phyloP scores from a whole-genome alignment of 2,329 filamentous ascomycete genomes.

The Trichoderma arundinaceum region DNA sequence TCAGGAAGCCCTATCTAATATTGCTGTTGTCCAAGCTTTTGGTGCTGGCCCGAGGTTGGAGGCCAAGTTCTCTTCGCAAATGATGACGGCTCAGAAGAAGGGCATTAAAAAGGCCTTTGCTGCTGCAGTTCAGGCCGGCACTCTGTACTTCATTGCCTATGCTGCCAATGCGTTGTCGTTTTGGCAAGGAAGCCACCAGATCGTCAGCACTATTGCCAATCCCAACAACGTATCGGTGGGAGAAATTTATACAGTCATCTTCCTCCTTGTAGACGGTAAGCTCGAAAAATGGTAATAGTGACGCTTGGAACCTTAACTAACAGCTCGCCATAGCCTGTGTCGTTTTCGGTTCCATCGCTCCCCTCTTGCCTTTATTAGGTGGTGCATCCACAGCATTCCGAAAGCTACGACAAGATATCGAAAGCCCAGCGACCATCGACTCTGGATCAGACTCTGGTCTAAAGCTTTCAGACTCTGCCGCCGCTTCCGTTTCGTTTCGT shows the following conservation, averaged over 20 bases:
- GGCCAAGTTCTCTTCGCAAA: constrained; percentile 60
- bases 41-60: constrained; percentile 64
- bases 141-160: constrained; percentile 71
- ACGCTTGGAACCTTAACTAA: background rate
- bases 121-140: constrained; percentile 63
- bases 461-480: constrained; percentile 54
- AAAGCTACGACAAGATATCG: constrained; percentile 64
- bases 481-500: constrained; percentile 45
- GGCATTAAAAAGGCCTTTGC: constrained; percentile 64
- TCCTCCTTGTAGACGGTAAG: constrained; percentile 65
- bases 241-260: constrained; percentile 67
- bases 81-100: constrained; percentile 56
- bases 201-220: constrained; percentile 48
- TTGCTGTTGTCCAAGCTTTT: constrained; percentile 68
- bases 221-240: constrained; percentile 49
- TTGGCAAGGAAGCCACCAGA: constrained; percentile 67
- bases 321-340: constrained; percentile 54
- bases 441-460: constrained; percentile 44
- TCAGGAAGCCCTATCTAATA: constrained; percentile 64
- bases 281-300: background rate
- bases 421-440: constrained; percentile 55
- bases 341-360: constrained; percentile 66
- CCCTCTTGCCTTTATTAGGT: constrained; percentile 65
- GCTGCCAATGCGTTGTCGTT: constrained; percentile 70
- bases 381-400: constrained; percentile 63